Evolutionary conservation across 257 asterid genomes (phyloP).

Genomic region (Nicotiana noctiflora): DNA sequence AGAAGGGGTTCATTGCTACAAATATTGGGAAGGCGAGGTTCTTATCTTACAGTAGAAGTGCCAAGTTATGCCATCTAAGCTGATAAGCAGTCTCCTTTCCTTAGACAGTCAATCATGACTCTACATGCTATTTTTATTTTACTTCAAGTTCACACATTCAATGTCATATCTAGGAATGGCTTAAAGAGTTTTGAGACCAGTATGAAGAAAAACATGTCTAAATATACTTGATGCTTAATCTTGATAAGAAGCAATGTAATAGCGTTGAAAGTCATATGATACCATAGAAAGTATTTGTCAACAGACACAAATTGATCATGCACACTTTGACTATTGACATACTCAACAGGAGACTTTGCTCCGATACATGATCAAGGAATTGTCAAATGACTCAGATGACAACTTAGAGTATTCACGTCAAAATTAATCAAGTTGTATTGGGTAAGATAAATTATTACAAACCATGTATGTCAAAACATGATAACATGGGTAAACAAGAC

Average conservation of each 20-base stretch:
- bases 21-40: neutral
- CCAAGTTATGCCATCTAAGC: neutral
- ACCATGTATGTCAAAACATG: neutral
- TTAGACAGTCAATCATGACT: neutral
- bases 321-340: neutral
- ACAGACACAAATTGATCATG: neutral
- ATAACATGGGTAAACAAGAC: neutral
- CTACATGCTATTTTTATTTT: neutral
- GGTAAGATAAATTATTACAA: neutral
- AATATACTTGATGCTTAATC: neutral
- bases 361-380: neutral
- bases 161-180: neutral
- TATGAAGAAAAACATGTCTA: neutral
- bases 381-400: neutral
- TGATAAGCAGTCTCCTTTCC: neutral
- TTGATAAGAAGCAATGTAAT: neutral
- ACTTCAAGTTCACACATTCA: neutral
- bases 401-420: neutral
- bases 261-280: neutral
- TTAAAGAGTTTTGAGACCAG: neutral
- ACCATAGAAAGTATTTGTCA: neutral
- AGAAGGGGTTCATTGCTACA: neutral
- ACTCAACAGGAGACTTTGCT: neutral
- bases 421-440: conserved; percentile 2
- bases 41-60: neutral